These are phyloP conservation scores for Aspergillus ustus DNA, from an alignment of 2,329 filamentous ascomycete genomes.

Conservation along the genomic window DNA sequence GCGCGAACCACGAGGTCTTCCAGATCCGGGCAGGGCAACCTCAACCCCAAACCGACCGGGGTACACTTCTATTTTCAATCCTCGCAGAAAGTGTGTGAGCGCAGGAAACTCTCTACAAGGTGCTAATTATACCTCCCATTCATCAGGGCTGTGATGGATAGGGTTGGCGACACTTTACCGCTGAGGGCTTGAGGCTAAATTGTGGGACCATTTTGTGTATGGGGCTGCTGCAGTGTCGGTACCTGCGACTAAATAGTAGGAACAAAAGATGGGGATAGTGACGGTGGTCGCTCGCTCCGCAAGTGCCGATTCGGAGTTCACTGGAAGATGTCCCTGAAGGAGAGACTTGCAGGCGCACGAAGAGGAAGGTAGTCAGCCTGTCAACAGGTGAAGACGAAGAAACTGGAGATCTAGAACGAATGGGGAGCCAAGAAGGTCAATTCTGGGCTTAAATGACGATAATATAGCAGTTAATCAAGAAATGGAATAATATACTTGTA, in stretches of 20 bases:
- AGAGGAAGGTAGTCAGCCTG: not conserved
- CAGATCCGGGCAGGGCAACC: not conserved
- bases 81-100: not conserved
- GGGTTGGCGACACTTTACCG: constrained; percentile 7
- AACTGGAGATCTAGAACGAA: not conserved
- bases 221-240: not conserved
- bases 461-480: not conserved
- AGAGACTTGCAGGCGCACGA: not conserved
- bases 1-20: not conserved
- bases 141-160: not conserved
- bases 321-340: not conserved
- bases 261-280: too few species aligned
- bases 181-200: not conserved
- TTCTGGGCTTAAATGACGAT: not conserved
- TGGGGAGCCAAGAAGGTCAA: constrained; percentile 4
- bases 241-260: too few species aligned
- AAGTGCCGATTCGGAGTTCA: not conserved
- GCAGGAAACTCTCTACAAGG: not conserved
- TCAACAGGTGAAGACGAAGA: constrained; percentile 9
- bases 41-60: not conserved
- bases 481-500: not conserved
- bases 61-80: not conserved
- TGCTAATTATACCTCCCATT: constrained; percentile 8
- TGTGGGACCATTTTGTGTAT: not conserved
- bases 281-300: too few species aligned